Conservation (phyloP, 208 protist genomes). For the Phytomonas francai region DNA sequence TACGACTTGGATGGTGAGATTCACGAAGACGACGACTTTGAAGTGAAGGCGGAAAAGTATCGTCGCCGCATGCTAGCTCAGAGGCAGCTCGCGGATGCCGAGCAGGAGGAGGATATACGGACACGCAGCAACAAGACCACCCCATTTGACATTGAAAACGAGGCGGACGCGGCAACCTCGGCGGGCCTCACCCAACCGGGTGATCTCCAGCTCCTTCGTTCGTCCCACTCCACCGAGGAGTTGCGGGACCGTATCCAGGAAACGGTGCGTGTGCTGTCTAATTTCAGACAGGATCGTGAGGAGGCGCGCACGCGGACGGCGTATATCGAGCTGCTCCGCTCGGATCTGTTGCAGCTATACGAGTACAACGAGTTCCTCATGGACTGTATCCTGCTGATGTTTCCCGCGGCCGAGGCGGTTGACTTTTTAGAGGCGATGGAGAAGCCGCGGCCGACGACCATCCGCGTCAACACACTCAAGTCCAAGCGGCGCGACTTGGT, state of each 20-base stretch:
- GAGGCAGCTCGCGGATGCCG: slow-evolving; percentile 52
- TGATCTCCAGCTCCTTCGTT: slow-evolving; percentile 37
- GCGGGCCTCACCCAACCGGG: slow-evolving; percentile 5
- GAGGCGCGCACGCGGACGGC: slow-evolving; percentile 79
- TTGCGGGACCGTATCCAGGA: slow-evolving; percentile 87
- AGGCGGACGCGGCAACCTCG: slow-evolving; percentile 9
- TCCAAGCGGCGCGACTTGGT: slow-evolving; percentile 92
- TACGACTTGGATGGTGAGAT: slow-evolving; percentile 39
- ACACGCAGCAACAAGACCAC: slow-evolving; percentile 47
- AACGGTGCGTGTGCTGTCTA: slow-evolving; percentile 87
- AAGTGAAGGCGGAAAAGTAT: slow-evolving; percentile 74
- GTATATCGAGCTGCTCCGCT: slow-evolving; percentile 87
- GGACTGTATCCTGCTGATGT: slow-evolving; percentile 92
- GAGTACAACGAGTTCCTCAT: slow-evolving; percentile 95
- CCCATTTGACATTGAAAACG: slow-evolving; percentile 37
- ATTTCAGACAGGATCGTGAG: slow-evolving; percentile 89
- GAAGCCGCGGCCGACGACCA: slow-evolving; percentile 95
- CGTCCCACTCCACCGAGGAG: slow-evolving; percentile 68
- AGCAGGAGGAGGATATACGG: slow-evolving; percentile 47
- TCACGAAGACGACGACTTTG: slow-evolving; percentile 74
- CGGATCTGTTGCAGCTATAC: slow-evolving; percentile 92
- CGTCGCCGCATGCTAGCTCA: slow-evolving; percentile 51
- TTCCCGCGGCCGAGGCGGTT: slow-evolving; percentile 88
- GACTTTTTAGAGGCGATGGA: slow-evolving; percentile 98
- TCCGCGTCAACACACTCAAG: slow-evolving; percentile 98